phyloP scores from a whole-genome alignment of 306 rosid genomes.

The Castanopsis chinensis region DNA sequence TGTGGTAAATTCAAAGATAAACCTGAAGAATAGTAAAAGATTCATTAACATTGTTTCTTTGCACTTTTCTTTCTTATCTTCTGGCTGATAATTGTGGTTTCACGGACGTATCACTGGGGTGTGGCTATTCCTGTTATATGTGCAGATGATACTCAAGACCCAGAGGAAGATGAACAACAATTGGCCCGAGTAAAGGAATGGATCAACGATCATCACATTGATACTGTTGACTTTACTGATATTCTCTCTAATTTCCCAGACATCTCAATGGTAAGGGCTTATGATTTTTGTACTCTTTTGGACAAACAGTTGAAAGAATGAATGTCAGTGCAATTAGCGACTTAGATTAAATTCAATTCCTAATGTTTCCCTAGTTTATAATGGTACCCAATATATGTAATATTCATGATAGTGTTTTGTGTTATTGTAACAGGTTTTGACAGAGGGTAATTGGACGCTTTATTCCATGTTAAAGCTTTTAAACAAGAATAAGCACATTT shows the following conservation, averaged over 20 bases:
- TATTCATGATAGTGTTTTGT: slow-evolving; percentile 20
- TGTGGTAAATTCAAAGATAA: background rate
- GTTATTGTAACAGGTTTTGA: slow-evolving; percentile 58
- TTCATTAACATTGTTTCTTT: background rate
- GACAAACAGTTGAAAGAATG: background rate
- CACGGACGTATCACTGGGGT: slow-evolving; percentile 6
- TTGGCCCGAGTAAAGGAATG: slow-evolving; percentile 70
- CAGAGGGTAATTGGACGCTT: slow-evolving; percentile 57
- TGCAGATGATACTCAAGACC: slow-evolving; percentile 79
- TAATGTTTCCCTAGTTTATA: background rate
- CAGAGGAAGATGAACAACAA: slow-evolving; percentile 78
- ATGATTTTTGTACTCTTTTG: slow-evolving; percentile 2
- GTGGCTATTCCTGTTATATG: slow-evolving; percentile 1
- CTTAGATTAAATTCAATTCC: background rate
- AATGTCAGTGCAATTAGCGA: background rate
- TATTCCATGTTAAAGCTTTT: slow-evolving; percentile 2
- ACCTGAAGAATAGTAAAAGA: background rate
- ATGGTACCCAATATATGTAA: slow-evolving; percentile 3
- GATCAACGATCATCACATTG: slow-evolving; percentile 60
- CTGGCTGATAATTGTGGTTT: background rate
- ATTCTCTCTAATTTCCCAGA: slow-evolving; percentile 83
- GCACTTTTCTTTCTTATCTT: background rate
- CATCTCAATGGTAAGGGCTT: slow-evolving; percentile 68
- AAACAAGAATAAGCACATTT: background rate
- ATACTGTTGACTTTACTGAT: slow-evolving; percentile 65